Base-by-base conservation (phyloP, 345 rosid species). In the Linum tenue region DNA sequence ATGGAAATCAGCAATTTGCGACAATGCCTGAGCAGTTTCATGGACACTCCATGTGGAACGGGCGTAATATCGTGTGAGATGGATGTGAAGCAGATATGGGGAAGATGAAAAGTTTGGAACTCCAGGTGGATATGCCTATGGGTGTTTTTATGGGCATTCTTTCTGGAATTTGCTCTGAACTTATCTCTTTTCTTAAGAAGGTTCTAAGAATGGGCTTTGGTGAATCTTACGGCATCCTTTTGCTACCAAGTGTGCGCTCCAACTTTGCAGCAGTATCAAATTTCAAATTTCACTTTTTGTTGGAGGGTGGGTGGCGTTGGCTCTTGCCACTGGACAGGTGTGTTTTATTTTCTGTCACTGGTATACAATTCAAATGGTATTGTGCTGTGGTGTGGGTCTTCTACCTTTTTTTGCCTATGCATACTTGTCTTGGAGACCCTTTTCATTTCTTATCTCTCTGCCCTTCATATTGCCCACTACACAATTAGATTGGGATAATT, bases 51-150 rank as follows among this genome's bases (percentile, higher is more conserved):
- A 70, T 78, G 65, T 85, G 97, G 97, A 68, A 83, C 8, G 78
- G 85, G 71, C 96, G 83, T 65, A 82, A 76, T 73, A 77, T 86
- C 71, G 97, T 88, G 97, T 94, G 99, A 94, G 48, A 14, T 42
- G 5, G 10, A 31, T 62, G 22, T 62, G 4, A 64, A 44, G 40
- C 58, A 64, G 31, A 11, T 56, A 44, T 44, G 57, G 31, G 1
- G 8, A 44, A 44, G 67, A 44, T 44, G 36, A 15, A 10, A 43
- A 39, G 31, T 39, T 39, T 9, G 39, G 50, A 38, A 14, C 50
- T 39, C 53, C 15, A 6, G 53, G 14, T 48, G 53, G 9, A 15
- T 39, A 38, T 59, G 7, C 38, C n/a, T 35, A 42, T 69, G 69
- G 43, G 63, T 64, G 50, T 57, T 22, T 22, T 17, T 31, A 38